Evolutionary conservation across 257 asterid species (phyloP).

Genomic region (Solanum appendiculatum): DNA sequence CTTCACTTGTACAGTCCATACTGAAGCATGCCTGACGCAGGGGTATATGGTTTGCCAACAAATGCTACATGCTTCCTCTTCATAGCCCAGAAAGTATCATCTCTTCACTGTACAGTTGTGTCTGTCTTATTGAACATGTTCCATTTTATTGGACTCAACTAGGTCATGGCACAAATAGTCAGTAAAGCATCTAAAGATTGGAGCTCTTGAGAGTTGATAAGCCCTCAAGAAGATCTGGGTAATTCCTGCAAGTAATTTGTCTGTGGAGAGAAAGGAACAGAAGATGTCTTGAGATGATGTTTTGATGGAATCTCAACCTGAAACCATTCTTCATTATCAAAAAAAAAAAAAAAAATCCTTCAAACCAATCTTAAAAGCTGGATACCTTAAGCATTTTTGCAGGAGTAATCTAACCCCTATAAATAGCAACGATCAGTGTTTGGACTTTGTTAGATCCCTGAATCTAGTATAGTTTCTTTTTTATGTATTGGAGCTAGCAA

Average conservation of each 20-base stretch:
- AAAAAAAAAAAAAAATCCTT: no score
- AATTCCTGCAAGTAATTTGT: neutral
- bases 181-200: neutral
- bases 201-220: neutral
- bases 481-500: neutral
- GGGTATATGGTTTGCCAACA: neutral
- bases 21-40: neutral
- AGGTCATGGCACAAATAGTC: neutral
- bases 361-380: no score
- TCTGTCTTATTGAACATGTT: neutral
- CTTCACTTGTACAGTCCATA: neutral
- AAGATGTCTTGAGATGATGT: neutral
- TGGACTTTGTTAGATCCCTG: neutral
- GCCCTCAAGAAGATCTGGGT: neutral
- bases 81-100: neutral
- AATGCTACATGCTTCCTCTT: neutral
- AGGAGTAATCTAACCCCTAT: neutral
- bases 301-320: neutral
- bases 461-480: neutral
- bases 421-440: neutral
- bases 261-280: neutral
- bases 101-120: neutral
- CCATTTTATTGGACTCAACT: neutral
- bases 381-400: neutral
- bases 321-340: neutral